A percentile compares a stretch with the other conserved stretches of the same genome.
Conservation (phyloP, 495 filamentous ascomycete species). For the Pyrenula aspistea region DNA sequence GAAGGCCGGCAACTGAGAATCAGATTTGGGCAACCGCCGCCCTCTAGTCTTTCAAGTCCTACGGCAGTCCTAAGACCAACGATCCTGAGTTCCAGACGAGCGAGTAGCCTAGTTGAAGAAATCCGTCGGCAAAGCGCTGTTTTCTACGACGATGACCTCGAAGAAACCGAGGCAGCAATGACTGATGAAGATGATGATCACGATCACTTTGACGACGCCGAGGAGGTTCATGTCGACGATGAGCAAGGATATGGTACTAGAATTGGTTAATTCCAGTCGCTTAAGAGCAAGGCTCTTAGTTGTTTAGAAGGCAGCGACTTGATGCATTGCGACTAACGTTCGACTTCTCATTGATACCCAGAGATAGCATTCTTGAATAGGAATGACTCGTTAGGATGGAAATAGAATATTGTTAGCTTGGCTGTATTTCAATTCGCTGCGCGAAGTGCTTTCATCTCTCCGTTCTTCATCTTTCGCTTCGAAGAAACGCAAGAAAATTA, state of each 20-base stretch:
- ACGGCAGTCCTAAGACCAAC: neutral
- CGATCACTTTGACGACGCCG: slow-evolving; percentile 9
- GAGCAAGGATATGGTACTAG: slow-evolving; percentile 5
- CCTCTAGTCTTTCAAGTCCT: neutral
- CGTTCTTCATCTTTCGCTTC: too few species aligned
- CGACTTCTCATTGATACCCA: neutral
- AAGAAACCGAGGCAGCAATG: slow-evolving; percentile 23
- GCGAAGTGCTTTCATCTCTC: too few species aligned
- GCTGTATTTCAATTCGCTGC: too few species aligned
- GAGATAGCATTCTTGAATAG: too few species aligned
- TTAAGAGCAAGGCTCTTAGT: neutral
- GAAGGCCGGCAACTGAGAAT: neutral
- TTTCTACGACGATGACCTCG: slow-evolving; percentile 44
- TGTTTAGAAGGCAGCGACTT: too few species aligned
- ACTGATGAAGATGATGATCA: slow-evolving; percentile 13
- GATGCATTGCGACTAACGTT: neutral
- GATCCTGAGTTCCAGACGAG: slow-evolving; percentile 2
- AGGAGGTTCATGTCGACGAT: neutral
- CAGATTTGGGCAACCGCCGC: too few species aligned
- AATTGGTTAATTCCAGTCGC: neutral
- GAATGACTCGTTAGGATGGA: too few species aligned
- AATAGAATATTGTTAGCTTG: too few species aligned
- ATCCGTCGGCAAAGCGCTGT: slow-evolving; percentile 47
- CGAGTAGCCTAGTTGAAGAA: slow-evolving; percentile 45
- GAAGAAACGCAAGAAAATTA: too few species aligned